phyloP scores from a whole-genome alignment of 805 yeast species.

The Henningerozyma blattae region DNA sequence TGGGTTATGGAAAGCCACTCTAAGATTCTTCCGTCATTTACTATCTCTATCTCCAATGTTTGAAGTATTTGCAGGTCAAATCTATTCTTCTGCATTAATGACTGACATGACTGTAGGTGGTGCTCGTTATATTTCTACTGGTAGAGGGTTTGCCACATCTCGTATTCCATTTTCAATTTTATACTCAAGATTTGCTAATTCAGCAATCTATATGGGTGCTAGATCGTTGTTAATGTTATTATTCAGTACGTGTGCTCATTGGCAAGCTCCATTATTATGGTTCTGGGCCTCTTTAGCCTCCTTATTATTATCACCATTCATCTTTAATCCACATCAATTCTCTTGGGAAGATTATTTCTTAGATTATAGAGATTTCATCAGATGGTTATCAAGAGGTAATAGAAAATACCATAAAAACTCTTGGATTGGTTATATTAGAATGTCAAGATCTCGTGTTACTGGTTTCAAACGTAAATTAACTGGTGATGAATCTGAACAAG shows the following conservation, averaged over 20 bases:
- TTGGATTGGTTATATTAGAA: constrained; percentile 76
- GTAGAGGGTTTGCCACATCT: constrained; percentile 77
- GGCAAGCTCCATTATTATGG: constrained; percentile 94
- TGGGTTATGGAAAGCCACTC: constrained; percentile 66
- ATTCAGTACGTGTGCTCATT: constrained; percentile 62
- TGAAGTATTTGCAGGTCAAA: constrained; percentile 74
- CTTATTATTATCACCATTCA: constrained; percentile 80
- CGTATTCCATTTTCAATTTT: constrained; percentile 66
- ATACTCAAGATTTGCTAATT: constrained; percentile 69
- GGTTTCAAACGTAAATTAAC: constrained; percentile 69
- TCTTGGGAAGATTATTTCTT: constrained; percentile 92
- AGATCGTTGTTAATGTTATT: constrained; percentile 61
- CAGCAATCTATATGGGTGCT: constrained; percentile 77
- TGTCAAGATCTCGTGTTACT: constrained; percentile 73
- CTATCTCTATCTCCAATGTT: constrained; percentile 66
- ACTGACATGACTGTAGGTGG: constrained; percentile 74
- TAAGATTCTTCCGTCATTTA: constrained; percentile 58
- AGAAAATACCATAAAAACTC: constrained; percentile 81
- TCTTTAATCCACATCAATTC: constrained; percentile 97
- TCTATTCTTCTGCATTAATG: constrained; percentile 58
- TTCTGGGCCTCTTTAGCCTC: constrained; percentile 92
- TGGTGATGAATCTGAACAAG: constrained; percentile 70
- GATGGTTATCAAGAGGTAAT: constrained; percentile 88
- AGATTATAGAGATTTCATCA: constrained; percentile 88
- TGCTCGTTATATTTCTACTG: constrained; percentile 77